Base-by-base conservation (phyloP, 2,329 filamentous ascomycete genomes). In the Alternaria triticimaculans region DNA sequence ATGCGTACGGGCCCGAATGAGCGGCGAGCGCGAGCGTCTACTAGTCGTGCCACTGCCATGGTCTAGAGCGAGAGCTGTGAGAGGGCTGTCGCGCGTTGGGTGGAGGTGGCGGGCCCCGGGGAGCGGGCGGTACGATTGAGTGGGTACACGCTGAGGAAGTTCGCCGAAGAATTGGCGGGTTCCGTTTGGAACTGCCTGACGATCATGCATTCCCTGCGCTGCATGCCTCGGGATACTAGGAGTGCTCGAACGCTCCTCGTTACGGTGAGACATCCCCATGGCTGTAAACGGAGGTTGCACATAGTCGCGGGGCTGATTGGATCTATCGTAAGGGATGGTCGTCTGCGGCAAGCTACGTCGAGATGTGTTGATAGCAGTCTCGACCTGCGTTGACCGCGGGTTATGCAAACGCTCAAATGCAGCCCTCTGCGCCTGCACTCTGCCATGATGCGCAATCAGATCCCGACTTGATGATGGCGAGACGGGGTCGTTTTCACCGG, bases 401-500 rank as follows among this genome's bases (percentile, higher is more conserved):
- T 65, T 64, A 5, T 69, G 68, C 51, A 71, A 43, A 15, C 61
- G 66, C 30, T 69, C 70, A 33, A 66, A 69, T 3, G 63, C 64
- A n/a, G 55, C 65, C 37, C 69, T 53, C 12, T 72, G 69, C 12
- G 56, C 58, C 49, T 65, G 70, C 18, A 70, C 66, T 57, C 63
- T 67, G 10, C 64, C 61, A n/a, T 30, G 33, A 20, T 37, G 64
- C 21, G 49, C 18, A 33, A 15, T 14, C 37, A 26, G 59, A 18
- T 18, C 51, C n/a, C 26, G 57, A 23, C 55, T 58, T 11, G 21
- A 33, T 14, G 53, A 5, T 56, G 60, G 23, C 18, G 55, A 33
- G 10, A 64, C 67, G 6, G 65, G 69, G 1, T 56, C 63, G 49
- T 76, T 73, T 37, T 76, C 75, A 48, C 72, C 74, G 6, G 70